Percentiles rank a stretch among this genome's conserved stretches.
Conservation (phyloP, 257 asterid species). For the Solanum piurae region DNA sequence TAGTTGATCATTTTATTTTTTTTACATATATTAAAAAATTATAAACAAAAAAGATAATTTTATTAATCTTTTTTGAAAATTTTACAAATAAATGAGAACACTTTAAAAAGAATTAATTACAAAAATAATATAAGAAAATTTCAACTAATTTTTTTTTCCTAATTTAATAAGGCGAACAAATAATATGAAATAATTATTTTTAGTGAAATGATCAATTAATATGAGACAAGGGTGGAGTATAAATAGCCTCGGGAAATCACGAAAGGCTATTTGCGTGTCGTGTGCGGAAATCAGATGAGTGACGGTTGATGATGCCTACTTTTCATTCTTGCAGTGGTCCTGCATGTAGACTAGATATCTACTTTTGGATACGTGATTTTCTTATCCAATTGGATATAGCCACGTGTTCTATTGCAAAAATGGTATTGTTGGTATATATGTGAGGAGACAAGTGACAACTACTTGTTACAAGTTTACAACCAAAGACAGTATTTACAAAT, state of each 20-base stretch:
- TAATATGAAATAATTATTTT: no score
- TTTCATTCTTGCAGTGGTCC: conserved; percentile 21
- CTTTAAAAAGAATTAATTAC: no score
- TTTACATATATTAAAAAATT: no score
- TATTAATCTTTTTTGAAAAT: no score
- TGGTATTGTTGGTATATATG: not conserved
- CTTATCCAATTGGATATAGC: conserved; percentile 2
- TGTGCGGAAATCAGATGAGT: conserved; percentile 8
- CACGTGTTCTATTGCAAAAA: not conserved
- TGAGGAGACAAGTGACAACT: not conserved
- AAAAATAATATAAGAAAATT: no score
- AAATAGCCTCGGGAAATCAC: not conserved
- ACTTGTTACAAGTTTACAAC: not conserved
- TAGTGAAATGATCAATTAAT: no score
- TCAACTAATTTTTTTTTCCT: no score
- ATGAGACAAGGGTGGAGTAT: not conserved
- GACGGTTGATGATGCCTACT: conserved; percentile 19
- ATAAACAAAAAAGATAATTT: no score
- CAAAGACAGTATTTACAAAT: not conserved
- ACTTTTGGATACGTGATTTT: conserved; percentile 4
- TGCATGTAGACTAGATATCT: conserved; percentile 6
- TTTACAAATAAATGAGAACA: no score
- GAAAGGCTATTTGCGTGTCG: conserved; percentile 23
- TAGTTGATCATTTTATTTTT: no score
- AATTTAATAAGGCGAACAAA: no score